phyloP scores from a whole-genome alignment of 345 rosid species.

The Boechera stricta region DNA sequence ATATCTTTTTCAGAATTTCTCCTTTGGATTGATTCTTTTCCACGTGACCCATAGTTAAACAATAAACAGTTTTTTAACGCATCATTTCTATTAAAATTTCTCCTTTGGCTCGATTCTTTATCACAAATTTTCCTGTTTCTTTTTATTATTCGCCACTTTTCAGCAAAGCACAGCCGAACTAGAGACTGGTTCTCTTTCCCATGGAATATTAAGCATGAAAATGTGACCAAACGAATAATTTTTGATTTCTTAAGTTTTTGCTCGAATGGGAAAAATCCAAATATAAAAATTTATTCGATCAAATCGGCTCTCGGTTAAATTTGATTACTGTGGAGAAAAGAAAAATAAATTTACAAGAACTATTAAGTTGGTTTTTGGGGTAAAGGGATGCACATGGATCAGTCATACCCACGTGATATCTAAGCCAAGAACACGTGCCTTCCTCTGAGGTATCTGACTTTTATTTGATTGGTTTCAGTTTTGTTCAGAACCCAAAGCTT shows the following conservation, averaged over 20 bases:
- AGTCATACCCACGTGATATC: constrained; percentile 46
- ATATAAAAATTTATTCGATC: not conserved
- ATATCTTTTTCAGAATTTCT: constrained; percentile 26
- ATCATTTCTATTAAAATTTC: not conserved
- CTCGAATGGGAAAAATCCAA: not conserved
- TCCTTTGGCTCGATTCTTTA: constrained; percentile 23
- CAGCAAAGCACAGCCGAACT: constrained; percentile 34
- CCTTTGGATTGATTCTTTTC: constrained; percentile 35
- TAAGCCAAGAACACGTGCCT: constrained; percentile 45
- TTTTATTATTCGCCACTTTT: constrained; percentile 27
- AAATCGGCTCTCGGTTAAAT: constrained; percentile 15
- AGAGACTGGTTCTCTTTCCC: constrained; percentile 3
- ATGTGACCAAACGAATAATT: not conserved
- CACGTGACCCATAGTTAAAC: constrained; percentile 8
- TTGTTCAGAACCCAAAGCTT: constrained; percentile 41
- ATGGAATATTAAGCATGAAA: not conserved
- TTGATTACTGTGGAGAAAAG: not conserved
- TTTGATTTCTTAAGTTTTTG: not conserved
- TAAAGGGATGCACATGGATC: constrained; percentile 44
- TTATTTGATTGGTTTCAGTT: constrained; percentile 41
- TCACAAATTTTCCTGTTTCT: not conserved
- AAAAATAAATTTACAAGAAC: not conserved
- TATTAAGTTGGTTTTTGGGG: constrained; percentile 37
- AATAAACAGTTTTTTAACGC: not conserved
- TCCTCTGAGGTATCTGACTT: constrained; percentile 43